phyloP scores from a whole-genome alignment of 2,329 filamentous ascomycete species.

The Zymoseptoria passerinii region DNA sequence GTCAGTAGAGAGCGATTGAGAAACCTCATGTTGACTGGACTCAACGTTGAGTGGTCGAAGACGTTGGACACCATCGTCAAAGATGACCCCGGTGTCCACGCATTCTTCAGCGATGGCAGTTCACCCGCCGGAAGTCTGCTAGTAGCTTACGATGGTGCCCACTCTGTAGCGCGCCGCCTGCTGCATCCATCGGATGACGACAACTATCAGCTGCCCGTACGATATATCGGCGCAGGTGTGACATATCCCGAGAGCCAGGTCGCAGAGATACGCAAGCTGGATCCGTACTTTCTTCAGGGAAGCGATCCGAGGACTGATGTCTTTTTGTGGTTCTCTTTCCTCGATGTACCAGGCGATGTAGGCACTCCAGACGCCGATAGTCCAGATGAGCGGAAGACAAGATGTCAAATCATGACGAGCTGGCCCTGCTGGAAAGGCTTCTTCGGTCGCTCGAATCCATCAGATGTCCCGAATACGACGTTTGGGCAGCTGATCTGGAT shows the following conservation, averaged over 20 bases:
- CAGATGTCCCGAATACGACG: constrained; percentile 36
- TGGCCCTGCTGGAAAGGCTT: constrained; percentile 34
- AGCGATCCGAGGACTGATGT: constrained; percentile 44
- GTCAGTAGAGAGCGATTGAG: constrained; percentile 7
- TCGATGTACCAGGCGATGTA: constrained; percentile 41
- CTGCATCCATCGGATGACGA: constrained; percentile 3
- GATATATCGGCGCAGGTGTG: constrained; percentile 37
- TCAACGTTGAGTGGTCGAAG: constrained; percentile 10
- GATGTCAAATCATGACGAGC: constrained; percentile 38
- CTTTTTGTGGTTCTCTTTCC: constrained; percentile 47
- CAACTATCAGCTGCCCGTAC: constrained; percentile 37
- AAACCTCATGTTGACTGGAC: constrained; percentile 1
- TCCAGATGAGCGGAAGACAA: background rate
- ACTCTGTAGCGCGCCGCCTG: constrained; percentile 5
- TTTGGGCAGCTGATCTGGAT: constrained; percentile 10
- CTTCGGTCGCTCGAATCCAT: constrained; percentile 15
- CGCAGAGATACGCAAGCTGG: constrained; percentile 38
- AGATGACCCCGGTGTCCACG: constrained; percentile 3
- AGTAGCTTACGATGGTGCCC: constrained; percentile 9
- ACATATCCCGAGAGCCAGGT: constrained; percentile 37
- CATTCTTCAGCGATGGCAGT: constrained; percentile 5
- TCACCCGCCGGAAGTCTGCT: constrained; percentile 5
- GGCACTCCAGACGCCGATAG: background rate
- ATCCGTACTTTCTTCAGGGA: constrained; percentile 50
- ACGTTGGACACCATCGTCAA: constrained; percentile 1